Base-by-base conservation (phyloP, 805 yeast species). In the Yarrowia yakushimensis region DNA sequence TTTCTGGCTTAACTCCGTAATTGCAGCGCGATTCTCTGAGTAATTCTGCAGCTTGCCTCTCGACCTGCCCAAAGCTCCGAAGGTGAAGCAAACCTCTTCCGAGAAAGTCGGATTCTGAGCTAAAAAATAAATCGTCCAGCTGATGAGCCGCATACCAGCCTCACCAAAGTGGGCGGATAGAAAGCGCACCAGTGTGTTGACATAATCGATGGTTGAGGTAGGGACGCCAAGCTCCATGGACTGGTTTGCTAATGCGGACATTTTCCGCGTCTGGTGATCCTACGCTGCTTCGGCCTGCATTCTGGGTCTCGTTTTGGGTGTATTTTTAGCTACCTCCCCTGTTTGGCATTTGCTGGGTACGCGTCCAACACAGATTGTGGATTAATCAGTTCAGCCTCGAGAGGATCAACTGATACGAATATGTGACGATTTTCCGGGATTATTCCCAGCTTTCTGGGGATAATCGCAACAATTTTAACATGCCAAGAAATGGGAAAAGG, bases 141-240 rank as follows among this genome's bases (percentile, higher is more conserved):
- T 45, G 25, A 28, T 28, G 34, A 45, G 50, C 50, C 50, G 50
- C 50, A 45, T 45, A 45, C 50, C 50, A 45, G 50, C 50, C 50
- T 45, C 34, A 34, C 50, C 50, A 33, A 43, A 27, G 22, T 43
- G 48, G 48, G 33, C 48, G 48, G 48, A 42, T 41, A 23, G 30
- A 9, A 27, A 41, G 11, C 8, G 2, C 15, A 10, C 23, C 18
- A 5, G 42, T 10, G 12, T 18, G 20, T 37, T 20, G 42, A 37
- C 13, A 25, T 20, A 25, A 37, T 37, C 20, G 20, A 37, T 37
- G 1, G 22, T 6, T 5, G 22, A n/a, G 37, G 37, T 28, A 15
- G 36, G 33, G 4, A 13, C 15, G 11, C 33, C 11, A 30, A 13
- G 13, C 12, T 13, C 12, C 11, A 3, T 30, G 13, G 5, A 31